Evolutionary conservation across 805 yeast genomes (phyloP).

Genomic region (Barnettozyma pratensis): DNA sequence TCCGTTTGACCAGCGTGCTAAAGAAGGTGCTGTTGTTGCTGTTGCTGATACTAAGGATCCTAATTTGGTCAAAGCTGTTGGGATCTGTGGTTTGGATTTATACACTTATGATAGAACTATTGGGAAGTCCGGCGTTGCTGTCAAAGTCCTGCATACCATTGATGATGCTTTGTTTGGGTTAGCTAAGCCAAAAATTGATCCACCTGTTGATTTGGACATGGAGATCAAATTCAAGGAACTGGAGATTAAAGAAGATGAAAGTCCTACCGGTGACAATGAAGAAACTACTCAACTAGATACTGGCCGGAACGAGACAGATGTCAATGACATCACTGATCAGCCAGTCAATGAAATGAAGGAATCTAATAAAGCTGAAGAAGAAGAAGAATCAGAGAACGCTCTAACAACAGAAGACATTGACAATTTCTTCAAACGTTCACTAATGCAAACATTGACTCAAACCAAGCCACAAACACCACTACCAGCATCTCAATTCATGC

Average conservation of each 20-base stretch:
- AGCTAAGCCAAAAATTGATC: slow-evolving; percentile 39
- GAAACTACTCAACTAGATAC: too few species aligned
- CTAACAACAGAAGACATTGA: slow-evolving; percentile 66
- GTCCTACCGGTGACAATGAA: too few species aligned
- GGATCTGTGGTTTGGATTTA: slow-evolving; percentile 50
- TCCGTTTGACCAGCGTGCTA: slow-evolving; percentile 47
- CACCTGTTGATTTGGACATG: slow-evolving; percentile 36
- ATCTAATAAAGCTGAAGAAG: slow-evolving; percentile 4
- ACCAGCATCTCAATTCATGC: slow-evolving; percentile 68
- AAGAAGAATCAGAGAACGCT: slow-evolving; percentile 11
- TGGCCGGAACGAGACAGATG: too few species aligned
- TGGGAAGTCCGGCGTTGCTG: slow-evolving; percentile 78
- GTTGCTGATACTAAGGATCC: slow-evolving; percentile 60
- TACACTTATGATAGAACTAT: slow-evolving; percentile 38
- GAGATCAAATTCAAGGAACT: slow-evolving; percentile 19
- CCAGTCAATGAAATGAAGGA: slow-evolving; percentile 8
- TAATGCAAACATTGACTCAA: slow-evolving; percentile 61
- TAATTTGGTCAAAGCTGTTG: slow-evolving; percentile 65
- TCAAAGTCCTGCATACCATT: slow-evolving; percentile 57
- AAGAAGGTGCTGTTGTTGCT: slow-evolving; percentile 61
- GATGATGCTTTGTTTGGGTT: slow-evolving; percentile 59
- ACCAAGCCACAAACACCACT: slow-evolving; percentile 60
- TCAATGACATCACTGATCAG: neutral
- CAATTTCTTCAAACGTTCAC: slow-evolving; percentile 63
- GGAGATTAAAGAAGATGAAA: slow-evolving; percentile 13